Evolutionary conservation across 75 land plant genomes (phyloP).

Genomic region (Cryptomeria japonica): DNA sequence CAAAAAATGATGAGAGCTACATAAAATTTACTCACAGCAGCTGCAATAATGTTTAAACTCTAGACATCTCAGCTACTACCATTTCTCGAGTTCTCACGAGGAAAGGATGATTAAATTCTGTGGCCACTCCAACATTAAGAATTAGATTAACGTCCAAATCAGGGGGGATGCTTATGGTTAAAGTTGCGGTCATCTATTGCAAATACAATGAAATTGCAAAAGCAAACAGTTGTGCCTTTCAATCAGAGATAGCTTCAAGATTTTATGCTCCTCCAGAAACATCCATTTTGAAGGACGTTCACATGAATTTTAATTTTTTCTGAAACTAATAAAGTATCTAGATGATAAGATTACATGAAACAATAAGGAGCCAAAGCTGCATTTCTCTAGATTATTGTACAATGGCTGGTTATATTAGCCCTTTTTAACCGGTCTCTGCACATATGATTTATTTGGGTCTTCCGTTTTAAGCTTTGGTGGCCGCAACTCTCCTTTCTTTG

Average conservation of each 20-base stretch:
- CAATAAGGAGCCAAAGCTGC: background rate
- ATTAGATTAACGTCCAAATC: background rate
- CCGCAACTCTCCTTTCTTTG: constrained; percentile 87
- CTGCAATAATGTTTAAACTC: background rate
- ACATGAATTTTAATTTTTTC: background rate
- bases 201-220: background rate
- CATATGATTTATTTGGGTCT: constrained; percentile 99
- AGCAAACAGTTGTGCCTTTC: background rate
- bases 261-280: background rate
- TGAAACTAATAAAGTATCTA: background rate
- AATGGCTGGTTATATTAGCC: constrained; percentile 29
- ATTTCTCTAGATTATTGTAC: background rate
- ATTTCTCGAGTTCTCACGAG: background rate
- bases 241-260: background rate
- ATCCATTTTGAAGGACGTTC: background rate
- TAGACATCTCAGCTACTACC: background rate
- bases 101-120: background rate
- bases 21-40: background rate
- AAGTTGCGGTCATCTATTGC: background rate
- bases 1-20: background rate
- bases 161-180: background rate
- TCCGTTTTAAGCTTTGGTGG: constrained; percentile 99
- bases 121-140: background rate
- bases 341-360: background rate
- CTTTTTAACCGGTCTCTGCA: constrained; percentile 95